Evolutionary conservation across 345 rosid species (phyloP).

Genomic region (Eutrema yunnanense): DNA sequence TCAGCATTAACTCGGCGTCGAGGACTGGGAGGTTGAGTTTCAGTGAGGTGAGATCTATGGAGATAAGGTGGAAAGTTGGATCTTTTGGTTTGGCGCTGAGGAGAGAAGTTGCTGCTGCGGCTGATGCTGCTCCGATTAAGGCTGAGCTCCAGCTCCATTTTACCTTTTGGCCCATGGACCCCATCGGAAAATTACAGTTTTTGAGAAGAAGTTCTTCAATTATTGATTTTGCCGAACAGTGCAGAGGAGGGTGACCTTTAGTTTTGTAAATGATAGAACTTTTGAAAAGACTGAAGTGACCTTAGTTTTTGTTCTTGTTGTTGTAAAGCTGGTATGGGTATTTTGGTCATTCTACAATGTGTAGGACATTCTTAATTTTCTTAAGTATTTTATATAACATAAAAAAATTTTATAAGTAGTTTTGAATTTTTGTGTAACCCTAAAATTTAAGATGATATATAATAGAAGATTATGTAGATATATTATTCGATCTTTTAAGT

Average conservation of each 20-base stretch:
- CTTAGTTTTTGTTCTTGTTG: background rate
- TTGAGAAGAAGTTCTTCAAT: background rate
- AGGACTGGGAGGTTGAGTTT: slow-evolving; percentile 64
- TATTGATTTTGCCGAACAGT: background rate
- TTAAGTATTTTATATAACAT: too few species aligned
- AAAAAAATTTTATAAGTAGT: too few species aligned
- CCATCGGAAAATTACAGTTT: background rate
- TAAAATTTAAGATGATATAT: too few species aligned
- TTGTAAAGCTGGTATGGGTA: too few species aligned
- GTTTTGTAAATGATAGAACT: background rate
- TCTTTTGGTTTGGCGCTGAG: slow-evolving; percentile 60
- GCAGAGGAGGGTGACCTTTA: background rate
- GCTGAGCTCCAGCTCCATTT: slow-evolving; percentile 86
- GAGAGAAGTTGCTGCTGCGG: slow-evolving; percentile 42
- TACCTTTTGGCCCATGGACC: slow-evolving; percentile 32
- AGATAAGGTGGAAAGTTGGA: slow-evolving; percentile 81
- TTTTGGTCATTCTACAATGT: too few species aligned
- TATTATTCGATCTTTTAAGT: too few species aligned
- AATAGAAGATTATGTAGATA: too few species aligned
- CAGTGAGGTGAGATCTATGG: slow-evolving; percentile 71
- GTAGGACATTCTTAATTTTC: too few species aligned
- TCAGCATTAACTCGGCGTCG: slow-evolving; percentile 69
- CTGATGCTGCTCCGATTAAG: slow-evolving; percentile 59
- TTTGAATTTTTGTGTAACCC: too few species aligned
- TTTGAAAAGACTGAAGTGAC: background rate